Conservation (phyloP, 2,329 filamentous ascomycete genomes). For the Sporothrix sp. region DNA sequence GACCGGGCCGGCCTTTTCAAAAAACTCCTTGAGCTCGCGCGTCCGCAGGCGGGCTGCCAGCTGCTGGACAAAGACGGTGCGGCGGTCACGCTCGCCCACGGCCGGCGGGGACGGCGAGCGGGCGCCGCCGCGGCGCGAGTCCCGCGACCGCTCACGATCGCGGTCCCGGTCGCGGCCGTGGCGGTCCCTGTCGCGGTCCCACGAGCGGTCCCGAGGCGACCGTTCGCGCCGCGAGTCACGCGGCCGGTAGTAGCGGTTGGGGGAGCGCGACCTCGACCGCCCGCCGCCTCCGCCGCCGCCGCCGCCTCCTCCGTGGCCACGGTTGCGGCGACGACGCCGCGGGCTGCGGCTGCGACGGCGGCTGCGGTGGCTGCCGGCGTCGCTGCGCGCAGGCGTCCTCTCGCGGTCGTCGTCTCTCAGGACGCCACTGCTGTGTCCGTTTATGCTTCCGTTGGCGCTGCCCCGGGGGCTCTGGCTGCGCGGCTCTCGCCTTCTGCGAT, state of each 20-base stretch:
- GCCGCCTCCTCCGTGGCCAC: neutral
- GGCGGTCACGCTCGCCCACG: constrained; percentile 91
- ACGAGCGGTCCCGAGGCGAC: constrained; percentile 5
- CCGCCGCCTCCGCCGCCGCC: constrained; percentile 7
- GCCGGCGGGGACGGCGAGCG: constrained; percentile 56
- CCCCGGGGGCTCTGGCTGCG: constrained; percentile 44
- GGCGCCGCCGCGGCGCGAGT: constrained; percentile 24
- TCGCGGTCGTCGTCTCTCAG: constrained; percentile 1
- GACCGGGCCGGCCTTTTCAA: constrained; percentile 87
- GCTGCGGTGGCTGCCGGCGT: constrained; percentile 71
- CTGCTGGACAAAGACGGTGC: constrained; percentile 97
- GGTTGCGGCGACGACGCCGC: constrained; percentile 9
- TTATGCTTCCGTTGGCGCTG: neutral
- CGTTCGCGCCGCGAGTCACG: constrained; percentile 33
- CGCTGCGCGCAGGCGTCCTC: constrained; percentile 61
- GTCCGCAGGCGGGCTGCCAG: constrained; percentile 87
- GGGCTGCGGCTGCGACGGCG: constrained; percentile 57
- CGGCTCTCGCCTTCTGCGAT: constrained; percentile 38
- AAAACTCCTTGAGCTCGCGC: constrained; percentile 87
- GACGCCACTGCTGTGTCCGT: neutral
- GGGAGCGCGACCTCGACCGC: constrained; percentile 67
- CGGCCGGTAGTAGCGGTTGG: constrained; percentile 49
- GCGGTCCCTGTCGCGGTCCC: no score
- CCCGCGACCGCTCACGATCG: constrained; percentile 29
- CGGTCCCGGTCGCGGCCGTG: constrained; percentile 3